Evolutionary conservation across 2,329 filamentous ascomycete species (phyloP), one percentile per base, ranked within the genome.

Genomic region (Colletotrichum graminicola): DNA sequence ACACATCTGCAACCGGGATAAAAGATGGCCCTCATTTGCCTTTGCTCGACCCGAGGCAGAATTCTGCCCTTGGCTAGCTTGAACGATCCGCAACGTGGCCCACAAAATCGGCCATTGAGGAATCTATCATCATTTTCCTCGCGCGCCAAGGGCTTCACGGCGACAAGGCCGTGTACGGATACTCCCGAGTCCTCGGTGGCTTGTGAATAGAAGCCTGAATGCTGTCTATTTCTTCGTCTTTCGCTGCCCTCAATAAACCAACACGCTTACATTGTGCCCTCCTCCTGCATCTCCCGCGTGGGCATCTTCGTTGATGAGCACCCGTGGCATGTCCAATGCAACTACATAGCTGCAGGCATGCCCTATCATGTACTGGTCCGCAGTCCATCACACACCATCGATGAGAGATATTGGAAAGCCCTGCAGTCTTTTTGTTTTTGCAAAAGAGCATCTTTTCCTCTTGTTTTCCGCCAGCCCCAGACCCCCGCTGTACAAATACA

Each of bases 31-130:
- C 43, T 21, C 39, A 54, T 56, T 41, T 59, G 39, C 43, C 47
- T 41, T 67, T 52, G 68, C 6, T 43, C 18, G 29, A 29, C 29
- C n/a, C 41, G 45, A 29, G 36, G 59, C 45, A 60, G 60, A 60
- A 54, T 26, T 49, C 52, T 63, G 64, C 59, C 68, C 68, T 63
- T 63, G 68, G 5, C 43, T 52, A 36, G 63, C 68, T 64, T 71
- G 68, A 68, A 41, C 39, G 69, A 69, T 65, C 69, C 65, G 54
- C 59, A 60, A 5, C 14, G 11, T 34, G 36, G 39, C 12, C 47
- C 61, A 49, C 49, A 6, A 29, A 34, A 21, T 4, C 5, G 29
- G 21, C 23, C 23, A 16, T 12, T 2, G 34, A 63, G 36, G 36
- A 54, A 54, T 41, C 41, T 4, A 7, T 23, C 2, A 43, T n/a